phyloP scores from a whole-genome alignment of 345 rosid species.

The Streptanthus diversifolius region DNA sequence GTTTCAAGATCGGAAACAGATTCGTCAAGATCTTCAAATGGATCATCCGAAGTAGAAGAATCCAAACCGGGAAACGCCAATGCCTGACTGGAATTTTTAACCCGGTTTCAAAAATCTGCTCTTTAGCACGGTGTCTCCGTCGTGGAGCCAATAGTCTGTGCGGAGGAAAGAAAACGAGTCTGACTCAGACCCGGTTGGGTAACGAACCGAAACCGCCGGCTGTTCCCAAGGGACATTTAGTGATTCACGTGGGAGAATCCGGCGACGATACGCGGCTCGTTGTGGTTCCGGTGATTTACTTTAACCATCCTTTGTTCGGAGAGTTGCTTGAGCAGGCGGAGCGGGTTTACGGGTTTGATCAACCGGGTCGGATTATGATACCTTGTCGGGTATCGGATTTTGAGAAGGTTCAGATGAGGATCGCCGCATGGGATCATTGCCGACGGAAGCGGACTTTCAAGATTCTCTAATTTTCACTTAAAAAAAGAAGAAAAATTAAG shows the following conservation, averaged over 20 bases:
- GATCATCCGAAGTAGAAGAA: constrained; percentile 39
- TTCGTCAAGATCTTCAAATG: constrained; percentile 49
- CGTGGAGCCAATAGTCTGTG: constrained; percentile 43
- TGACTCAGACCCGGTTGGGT: constrained; percentile 43
- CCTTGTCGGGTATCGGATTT: constrained; percentile 78
- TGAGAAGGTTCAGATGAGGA: constrained; percentile 71
- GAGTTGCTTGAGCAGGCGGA: constrained; percentile 70
- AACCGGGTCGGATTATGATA: constrained; percentile 68
- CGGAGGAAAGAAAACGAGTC: constrained; percentile 32
- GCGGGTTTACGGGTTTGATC: constrained; percentile 67
- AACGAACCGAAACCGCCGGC: constrained; percentile 14
- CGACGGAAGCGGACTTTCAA: constrained; percentile 26
- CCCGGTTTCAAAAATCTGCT: constrained; percentile 39
- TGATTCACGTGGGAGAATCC: constrained; percentile 62
- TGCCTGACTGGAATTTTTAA: constrained; percentile 20
- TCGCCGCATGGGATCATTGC: constrained; percentile 55
- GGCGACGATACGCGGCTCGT: constrained; percentile 45
- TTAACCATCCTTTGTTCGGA: constrained; percentile 83
- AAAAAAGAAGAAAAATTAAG: background rate
- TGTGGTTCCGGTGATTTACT: constrained; percentile 69
- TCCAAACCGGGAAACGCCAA: constrained; percentile 20
- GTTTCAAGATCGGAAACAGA: constrained; percentile 54
- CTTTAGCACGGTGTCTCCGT: constrained; percentile 35
- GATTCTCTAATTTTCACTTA: constrained; percentile 18
- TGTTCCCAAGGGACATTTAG: constrained; percentile 74